A percentile compares a stretch with the other conserved stretches of the same genome.
Conservation (phyloP, 768 basidiomycete genomes). For the Trametes meyenii region DNA sequence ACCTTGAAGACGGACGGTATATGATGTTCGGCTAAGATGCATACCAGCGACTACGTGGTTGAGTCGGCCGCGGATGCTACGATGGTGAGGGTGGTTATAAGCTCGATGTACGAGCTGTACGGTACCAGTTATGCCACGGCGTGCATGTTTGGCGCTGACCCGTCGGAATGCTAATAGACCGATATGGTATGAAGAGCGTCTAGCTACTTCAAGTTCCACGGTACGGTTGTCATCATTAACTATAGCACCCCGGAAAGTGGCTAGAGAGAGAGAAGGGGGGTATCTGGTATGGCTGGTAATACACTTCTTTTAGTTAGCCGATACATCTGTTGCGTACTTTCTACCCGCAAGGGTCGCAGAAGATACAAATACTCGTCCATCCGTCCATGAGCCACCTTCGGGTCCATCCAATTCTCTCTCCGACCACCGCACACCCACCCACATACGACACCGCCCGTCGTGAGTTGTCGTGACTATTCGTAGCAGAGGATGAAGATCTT, state of each 20-base stretch:
- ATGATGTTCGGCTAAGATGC: too few relatives aligned
- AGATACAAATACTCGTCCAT: not conserved
- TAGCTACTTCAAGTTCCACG: too few relatives aligned
- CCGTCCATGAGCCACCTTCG: not conserved
- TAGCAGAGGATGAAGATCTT: constrained; percentile 77
- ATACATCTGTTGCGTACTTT: constrained; percentile 18
- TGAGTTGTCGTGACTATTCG: constrained; percentile 34
- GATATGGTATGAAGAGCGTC: too few relatives aligned
- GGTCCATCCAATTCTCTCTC: not conserved
- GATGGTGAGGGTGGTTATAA: too few relatives aligned
- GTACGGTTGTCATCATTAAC: not conserved
- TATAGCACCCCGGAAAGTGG: not conserved
- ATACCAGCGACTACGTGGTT: too few relatives aligned
- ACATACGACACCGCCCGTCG: not conserved
- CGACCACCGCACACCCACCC: not conserved
- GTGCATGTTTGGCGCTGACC: too few relatives aligned
- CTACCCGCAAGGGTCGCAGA: constrained; percentile 1
- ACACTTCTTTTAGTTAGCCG: constrained; percentile 15
- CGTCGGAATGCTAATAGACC: too few relatives aligned
- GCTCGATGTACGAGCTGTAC: too few relatives aligned
- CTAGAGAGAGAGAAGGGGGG: constrained; percentile 5
- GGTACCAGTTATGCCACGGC: too few relatives aligned
- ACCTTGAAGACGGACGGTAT: too few relatives aligned
- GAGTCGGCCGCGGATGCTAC: too few relatives aligned
- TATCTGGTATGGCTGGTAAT: constrained; percentile 16